These are phyloP conservation scores for Eutrema japonicum DNA, from an alignment of 345 rosid species.

Conservation along the genomic window DNA sequence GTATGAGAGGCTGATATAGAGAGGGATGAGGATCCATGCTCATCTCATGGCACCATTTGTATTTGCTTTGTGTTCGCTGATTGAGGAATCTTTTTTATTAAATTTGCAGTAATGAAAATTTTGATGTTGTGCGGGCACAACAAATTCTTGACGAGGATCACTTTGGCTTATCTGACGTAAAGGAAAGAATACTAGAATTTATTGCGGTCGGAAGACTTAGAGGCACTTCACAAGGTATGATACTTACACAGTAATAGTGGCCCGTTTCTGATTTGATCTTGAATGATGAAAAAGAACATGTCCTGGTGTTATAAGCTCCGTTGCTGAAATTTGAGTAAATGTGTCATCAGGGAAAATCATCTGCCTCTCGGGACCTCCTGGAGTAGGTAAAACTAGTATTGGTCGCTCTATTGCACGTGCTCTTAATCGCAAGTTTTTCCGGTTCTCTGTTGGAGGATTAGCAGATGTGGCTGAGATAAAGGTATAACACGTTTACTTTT, in stretches of 20 bases:
- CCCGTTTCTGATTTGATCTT: constrained; percentile 30
- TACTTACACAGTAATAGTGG: constrained; percentile 23
- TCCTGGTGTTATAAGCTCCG: constrained; percentile 3
- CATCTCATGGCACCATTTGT: constrained; percentile 16
- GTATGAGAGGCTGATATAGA: constrained; percentile 20
- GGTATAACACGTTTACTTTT: constrained; percentile 49
- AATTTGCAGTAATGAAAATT: constrained; percentile 87
- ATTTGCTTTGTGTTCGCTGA: constrained; percentile 22
- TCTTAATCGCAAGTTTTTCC: constrained; percentile 86
- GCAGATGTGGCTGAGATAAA: constrained; percentile 99
- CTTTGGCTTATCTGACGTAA: constrained; percentile 94
- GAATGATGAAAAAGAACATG: constrained; percentile 14
- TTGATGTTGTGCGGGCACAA: constrained; percentile 88
- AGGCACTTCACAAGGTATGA: constrained; percentile 93
- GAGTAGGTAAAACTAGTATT: constrained; percentile 99
- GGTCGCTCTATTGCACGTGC: constrained; percentile 99
- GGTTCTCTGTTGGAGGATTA: constrained; percentile 98
- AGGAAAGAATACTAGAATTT: constrained; percentile 97
- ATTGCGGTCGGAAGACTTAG: constrained; percentile 98
- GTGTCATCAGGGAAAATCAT: constrained; percentile 85
- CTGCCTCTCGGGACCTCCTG: constrained; percentile 99
- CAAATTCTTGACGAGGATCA: constrained; percentile 96
- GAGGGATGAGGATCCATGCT: not conserved
- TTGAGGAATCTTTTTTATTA: constrained; percentile 14
- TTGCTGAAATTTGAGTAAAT: constrained; percentile 34